A percentile compares a stretch with the other conserved stretches of the same genome.
These are phyloP conservation scores for Septoria linicola DNA, from an alignment of 2,329 filamentous ascomycete species.

Conservation along the genomic window DNA sequence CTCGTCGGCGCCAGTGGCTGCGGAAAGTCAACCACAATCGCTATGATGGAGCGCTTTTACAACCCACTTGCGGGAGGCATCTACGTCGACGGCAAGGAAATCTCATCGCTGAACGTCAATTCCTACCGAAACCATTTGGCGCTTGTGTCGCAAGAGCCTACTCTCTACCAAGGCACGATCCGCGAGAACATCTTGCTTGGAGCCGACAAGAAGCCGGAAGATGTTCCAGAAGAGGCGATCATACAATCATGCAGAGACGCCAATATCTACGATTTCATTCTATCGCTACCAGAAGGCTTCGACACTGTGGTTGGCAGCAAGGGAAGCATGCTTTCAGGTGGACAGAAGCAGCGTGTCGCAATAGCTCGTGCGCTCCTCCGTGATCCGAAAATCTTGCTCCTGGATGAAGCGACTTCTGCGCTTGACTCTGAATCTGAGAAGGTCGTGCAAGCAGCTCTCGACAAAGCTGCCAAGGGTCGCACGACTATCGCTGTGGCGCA, in stretches of 20 bases:
- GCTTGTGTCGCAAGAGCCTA: conserved; percentile 91
- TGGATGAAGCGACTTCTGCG: conserved; percentile 71
- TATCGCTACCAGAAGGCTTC: conserved; percentile 66
- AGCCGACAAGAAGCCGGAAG: conserved; percentile 55
- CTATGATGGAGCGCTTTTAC: conserved; percentile 90
- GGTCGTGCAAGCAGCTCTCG: conserved; percentile 75
- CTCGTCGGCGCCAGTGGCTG: conserved; percentile 93
- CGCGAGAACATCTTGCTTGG: conserved; percentile 87
- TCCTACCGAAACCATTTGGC: conserved; percentile 81
- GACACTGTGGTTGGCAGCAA: conserved; percentile 69
- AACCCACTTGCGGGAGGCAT: conserved; percentile 79
- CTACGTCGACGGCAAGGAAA: conserved; percentile 78
- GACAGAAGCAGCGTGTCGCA: conserved; percentile 91
- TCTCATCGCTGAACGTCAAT: conserved; percentile 77
- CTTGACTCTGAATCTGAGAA: conserved; percentile 75
- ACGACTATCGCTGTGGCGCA: conserved; percentile 90
- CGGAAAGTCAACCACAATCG: conserved; percentile 91
- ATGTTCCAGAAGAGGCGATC: conserved; percentile 69
- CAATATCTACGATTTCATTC: conserved; percentile 90
- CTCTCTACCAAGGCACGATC: conserved; percentile 89
- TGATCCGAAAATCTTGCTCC: conserved; percentile 81
- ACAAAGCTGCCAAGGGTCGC: conserved; percentile 73
- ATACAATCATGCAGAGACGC: conserved; percentile 81
- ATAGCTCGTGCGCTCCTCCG: conserved; percentile 88
- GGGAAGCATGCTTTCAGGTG: conserved; percentile 79